Evolutionary conservation across 352 stramenopile species (phyloP), one percentile per base, ranked within the genome.

Genomic region (Globisporangium canariense): DNA sequence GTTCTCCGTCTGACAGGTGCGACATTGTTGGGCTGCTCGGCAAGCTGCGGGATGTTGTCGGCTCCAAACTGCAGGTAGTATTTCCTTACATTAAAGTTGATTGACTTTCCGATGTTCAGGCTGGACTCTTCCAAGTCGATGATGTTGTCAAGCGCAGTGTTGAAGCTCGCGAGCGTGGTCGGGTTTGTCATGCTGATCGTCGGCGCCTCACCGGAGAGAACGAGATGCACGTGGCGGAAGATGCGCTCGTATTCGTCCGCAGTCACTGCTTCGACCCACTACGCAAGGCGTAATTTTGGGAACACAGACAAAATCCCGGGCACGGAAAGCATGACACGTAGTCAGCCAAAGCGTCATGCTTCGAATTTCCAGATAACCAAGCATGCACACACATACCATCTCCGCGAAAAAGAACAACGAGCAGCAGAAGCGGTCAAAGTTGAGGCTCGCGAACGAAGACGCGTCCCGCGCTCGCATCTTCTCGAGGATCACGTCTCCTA

Each of bases 341-440:
- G 6, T 28, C 13, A 30, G 46, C 1, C 41, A 32, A 13, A 34
- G n/a, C 51, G 14, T 5, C 18, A n/a, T 25, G 20, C n/a, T 41
- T 9, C 10, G 11, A 20, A 13, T 14, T 20, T 20, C 3, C 0
- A 11, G 14, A 1, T n/a, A 64, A 16, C 6, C 6, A 57, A 34
- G 7, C 34, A 43, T 7, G 18, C 11, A n/a, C 20, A 32, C 30
- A 47, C 68, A 52, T 52, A 88, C 77, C 74, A 89, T 81, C 65
- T 89, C 79, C 43, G 69, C 69, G 47, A 79, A 90, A 45, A 67
- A 77, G 55, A 88, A 88, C 10, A 90, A 55, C 14, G 81, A 86
- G 65, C 74, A 86, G 61, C 71, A 77, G 50, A 88, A 90, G 32
- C 79, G 75, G 11, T 84, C 67, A 18, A 80, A 75, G 67, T 84